These are phyloP conservation scores for Adenanthera pavonina DNA, from an alignment of 306 rosid genomes.

Conservation along the genomic window DNA sequence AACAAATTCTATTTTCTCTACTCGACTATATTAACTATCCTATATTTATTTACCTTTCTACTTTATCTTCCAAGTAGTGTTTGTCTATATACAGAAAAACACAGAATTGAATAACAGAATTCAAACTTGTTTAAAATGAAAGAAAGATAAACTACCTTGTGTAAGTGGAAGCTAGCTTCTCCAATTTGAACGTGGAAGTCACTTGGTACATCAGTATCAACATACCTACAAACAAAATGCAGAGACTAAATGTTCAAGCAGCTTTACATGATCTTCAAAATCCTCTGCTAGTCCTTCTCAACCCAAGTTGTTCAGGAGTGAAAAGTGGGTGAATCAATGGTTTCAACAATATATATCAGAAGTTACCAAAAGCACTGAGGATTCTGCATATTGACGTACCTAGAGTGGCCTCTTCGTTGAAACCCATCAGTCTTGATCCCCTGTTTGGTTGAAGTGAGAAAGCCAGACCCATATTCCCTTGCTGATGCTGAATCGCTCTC, in stretches of 20 bases:
- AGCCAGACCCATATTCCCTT: conserved; percentile 73
- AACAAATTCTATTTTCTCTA: not conserved
- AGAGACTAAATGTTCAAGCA: conserved; percentile 19
- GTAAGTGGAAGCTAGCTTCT: conserved; percentile 75
- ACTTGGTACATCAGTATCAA: conserved; percentile 92
- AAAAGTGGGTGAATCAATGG: conserved; percentile 6
- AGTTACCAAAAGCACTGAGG: conserved; percentile 2
- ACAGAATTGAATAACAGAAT: not conserved
- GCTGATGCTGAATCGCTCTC: conserved; percentile 68
- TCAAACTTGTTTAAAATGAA: not conserved
- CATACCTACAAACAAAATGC: conserved; percentile 64
- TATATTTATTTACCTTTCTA: not conserved
- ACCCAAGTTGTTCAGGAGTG: conserved; percentile 17
- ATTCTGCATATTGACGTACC: conserved; percentile 57
- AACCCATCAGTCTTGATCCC: conserved; percentile 82
- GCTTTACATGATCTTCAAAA: not conserved
- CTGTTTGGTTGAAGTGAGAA: conserved; percentile 65
- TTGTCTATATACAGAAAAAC: not conserved
- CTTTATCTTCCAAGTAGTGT: not conserved
- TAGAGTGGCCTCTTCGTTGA: conserved; percentile 75
- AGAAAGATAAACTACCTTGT: conserved; percentile 65
- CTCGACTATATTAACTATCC: too few relatives aligned
- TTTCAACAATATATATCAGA: not conserved
- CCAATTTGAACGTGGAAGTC: conserved; percentile 79
- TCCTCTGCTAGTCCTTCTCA: not conserved